Percentiles rank a stretch among this genome's conserved stretches.
Evolutionary conservation across 305 asterid genomes (phyloP).

Genomic region (Ilex paraguariensis): DNA sequence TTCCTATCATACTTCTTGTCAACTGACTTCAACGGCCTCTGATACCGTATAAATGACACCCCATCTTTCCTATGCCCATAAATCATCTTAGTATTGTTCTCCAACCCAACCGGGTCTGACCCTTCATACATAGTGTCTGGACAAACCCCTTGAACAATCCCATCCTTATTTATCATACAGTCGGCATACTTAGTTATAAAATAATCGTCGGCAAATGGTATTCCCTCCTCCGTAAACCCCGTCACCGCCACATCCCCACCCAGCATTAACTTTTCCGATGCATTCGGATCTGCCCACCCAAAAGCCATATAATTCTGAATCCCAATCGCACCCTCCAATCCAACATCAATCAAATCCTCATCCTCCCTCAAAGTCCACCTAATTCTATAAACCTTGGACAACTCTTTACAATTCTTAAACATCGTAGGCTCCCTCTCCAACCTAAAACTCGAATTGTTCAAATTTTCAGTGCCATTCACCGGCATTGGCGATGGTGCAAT

Average conservation of each 20-base stretch:
- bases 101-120: slow-evolving; percentile 35
- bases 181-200: slow-evolving; percentile 72
- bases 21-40: slow-evolving; percentile 53
- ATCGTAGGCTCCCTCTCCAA: slow-evolving; percentile 41
- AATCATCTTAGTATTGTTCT: slow-evolving; percentile 55
- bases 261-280: slow-evolving; percentile 58
- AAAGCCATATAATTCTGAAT: slow-evolving; percentile 78
- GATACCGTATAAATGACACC: slow-evolving; percentile 79
- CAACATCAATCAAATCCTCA: slow-evolving; percentile 51
- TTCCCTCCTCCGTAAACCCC: slow-evolving; percentile 70
- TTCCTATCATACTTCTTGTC: slow-evolving; percentile 56
- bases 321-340: slow-evolving; percentile 80
- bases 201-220: slow-evolving; percentile 84
- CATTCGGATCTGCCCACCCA: slow-evolving; percentile 90
- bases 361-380: slow-evolving; percentile 68
- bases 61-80: slow-evolving; percentile 96
- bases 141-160: slow-evolving; percentile 74
- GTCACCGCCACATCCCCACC: slow-evolving; percentile 83
- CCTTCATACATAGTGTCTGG: slow-evolving; percentile 62
- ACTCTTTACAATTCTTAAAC: slow-evolving; percentile 67
- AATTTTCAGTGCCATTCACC: slow-evolving; percentile 7
- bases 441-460: slow-evolving; percentile 1
- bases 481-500: slow-evolving; percentile 1
- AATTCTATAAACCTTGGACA: slow-evolving; percentile 63
- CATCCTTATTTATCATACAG: slow-evolving; percentile 62